Percentiles rank a stretch among this genome's conserved stretches.
Conservation (phyloP, 331 rosid species). For the Pyracantha coccinea region DNA sequence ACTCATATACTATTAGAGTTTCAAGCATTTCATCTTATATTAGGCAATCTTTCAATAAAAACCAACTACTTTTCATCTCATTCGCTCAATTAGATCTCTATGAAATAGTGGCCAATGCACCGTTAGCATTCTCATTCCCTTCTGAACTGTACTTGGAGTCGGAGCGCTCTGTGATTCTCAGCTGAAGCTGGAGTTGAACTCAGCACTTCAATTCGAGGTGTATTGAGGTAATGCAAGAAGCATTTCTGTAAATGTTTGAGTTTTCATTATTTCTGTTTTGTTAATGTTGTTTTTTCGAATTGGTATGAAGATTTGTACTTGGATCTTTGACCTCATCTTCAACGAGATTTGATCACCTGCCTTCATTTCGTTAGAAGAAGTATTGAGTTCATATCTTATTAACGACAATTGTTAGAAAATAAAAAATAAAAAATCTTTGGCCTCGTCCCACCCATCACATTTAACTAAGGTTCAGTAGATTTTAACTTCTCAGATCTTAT, state of each 20-base stretch:
- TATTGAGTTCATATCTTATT: neutral
- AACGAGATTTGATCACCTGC: neutral
- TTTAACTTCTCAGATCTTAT: neutral
- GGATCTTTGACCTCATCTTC: neutral
- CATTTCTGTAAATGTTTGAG: neutral
- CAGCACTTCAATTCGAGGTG: neutral
- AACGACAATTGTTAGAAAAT: neutral
- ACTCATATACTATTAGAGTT: neutral
- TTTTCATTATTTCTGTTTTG: neutral
- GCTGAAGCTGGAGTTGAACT: neutral
- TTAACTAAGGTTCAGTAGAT: neutral
- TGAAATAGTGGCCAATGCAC: neutral
- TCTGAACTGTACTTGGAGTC: neutral
- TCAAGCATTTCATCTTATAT: neutral
- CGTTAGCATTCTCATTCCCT: neutral
- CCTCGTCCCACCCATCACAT: neutral
- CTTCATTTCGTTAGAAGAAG: neutral
- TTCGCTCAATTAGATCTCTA: neutral
- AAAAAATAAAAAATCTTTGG: neutral
- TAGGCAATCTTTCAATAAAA: neutral
- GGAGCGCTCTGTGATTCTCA: neutral
- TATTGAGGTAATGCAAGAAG: constrained; percentile 10
- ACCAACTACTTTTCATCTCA: neutral
- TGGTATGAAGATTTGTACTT: neutral
- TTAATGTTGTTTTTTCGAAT: neutral